Base-by-base conservation (phyloP, 2,329 filamentous ascomycete species). In the Annulohypoxylon truncatum region DNA sequence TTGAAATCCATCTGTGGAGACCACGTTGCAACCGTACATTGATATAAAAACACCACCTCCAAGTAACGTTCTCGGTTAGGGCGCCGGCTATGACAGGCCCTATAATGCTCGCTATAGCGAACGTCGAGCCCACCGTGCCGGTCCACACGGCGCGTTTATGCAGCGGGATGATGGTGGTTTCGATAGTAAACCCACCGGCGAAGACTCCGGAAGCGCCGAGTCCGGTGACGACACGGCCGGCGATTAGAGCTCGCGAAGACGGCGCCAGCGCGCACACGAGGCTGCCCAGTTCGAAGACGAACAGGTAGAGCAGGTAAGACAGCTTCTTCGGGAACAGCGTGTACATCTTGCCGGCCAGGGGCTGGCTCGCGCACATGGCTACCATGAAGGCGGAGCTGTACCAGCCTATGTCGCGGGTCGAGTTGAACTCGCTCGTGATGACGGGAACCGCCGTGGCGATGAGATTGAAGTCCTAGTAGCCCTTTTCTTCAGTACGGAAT, bases 391-490 rank as follows among this genome's bases (percentile, higher is more conserved):
- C 47, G 2, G 67, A 40, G 1, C 56, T 63, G 33, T 70, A 70
- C 68, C 68, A 70, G 10, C 66, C 62, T 0, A 70, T 46, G 42
- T 70, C 68, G 10, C 20, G 22, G 31, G 52, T 62, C 1, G 66
- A 62, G 31, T 67, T 48, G 35, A 70, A 70, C 6, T 70, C 60
- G n/a, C 20, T 10, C 0, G 68, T 70, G 35, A 62, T 62, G 24
- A 55, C 22, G 24, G 59, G 59, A n/a, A 56, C 15, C 2, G 59
- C 59, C 1, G 59, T 62, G 5, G 51, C 59, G 6, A 61, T 47
- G 2, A 66, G 18, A 15, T 58, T 63, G 13, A 47, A 58, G 46
- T 63, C 60, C 50, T 53, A 24, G 2, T 7, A 28, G n/a, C n/a
- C n/a, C n/a, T n/a, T n/a, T n/a, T 1, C 18, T 28, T 13, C 15